Percentiles rank a stretch among this genome's conserved stretches.
Evolutionary conservation across 1,284 basidiomycete genomes (phyloP).

Genomic region (Afroboletus lepidellus): DNA sequence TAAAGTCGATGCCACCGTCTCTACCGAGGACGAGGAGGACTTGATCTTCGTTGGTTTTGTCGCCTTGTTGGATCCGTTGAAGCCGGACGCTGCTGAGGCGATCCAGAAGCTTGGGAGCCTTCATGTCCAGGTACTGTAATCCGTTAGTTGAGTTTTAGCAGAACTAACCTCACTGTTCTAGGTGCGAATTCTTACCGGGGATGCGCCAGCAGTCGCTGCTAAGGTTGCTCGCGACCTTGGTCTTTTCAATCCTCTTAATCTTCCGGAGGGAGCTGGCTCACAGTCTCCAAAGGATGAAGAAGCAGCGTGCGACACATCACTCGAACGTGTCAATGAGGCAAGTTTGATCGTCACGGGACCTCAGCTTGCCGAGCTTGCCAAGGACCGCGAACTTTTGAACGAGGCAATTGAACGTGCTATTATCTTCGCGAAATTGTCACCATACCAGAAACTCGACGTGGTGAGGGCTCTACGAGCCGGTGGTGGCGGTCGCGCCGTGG

Average conservation of each 20-base stretch:
- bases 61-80: constrained; percentile 31
- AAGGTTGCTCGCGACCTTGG: constrained; percentile 36
- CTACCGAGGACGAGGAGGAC: constrained; percentile 30
- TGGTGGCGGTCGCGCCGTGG: constrained; percentile 28
- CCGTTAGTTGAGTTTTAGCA: neutral
- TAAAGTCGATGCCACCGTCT: constrained; percentile 19
- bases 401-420: constrained; percentile 35
- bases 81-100: constrained; percentile 33
- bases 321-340: constrained; percentile 21
- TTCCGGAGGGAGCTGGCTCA: constrained; percentile 2
- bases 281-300: constrained; percentile 27
- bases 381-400: constrained; percentile 26
- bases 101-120: constrained; percentile 29
- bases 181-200: constrained; percentile 34
- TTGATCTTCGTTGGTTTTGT: constrained; percentile 31
- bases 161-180: constrained; percentile 8
- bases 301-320: constrained; percentile 10
- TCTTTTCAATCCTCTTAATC: constrained; percentile 26
- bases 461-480: constrained; percentile 32
- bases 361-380: constrained; percentile 31
- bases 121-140: constrained; percentile 30
- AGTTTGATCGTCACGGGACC: constrained; percentile 31
- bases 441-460: constrained; percentile 34
- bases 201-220: constrained; percentile 32
- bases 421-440: constrained; percentile 33